Evolutionary conservation across 805 yeast genomes (phyloP), one percentile per base, ranked within the genome.

Genomic region (Hanseniaspora clermontiae): DNA sequence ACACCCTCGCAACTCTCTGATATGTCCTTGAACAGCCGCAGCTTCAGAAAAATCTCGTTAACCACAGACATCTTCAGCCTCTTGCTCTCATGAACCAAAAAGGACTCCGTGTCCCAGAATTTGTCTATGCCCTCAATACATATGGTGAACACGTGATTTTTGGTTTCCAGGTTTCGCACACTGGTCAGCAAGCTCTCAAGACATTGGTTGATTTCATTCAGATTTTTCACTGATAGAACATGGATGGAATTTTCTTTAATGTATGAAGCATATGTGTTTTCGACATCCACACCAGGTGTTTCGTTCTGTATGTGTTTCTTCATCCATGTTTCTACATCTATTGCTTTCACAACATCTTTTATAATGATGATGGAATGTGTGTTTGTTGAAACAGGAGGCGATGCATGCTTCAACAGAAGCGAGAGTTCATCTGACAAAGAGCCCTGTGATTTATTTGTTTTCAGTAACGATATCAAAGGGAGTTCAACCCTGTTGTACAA

Each of bases 81-180:
- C 17, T 19, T 32, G 20, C 9, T 32, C 27, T 46, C 49, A 34
- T 19, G 14, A 5, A 53, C 14, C 11, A 53, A 32, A 46, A 46
- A 53, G 4, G 57, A 38, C 40, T 53, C 57, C 9, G 50, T 53
- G 17, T 53, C 57, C 57, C 57, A 53, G 10, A 53, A 43, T 51
- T 45, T 37, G 32, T 53, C 57, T 12, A 53, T 17, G 5, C 57
- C 57, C n/a, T 46, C 27, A 14, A 53, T 53, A 31, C 48, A 46
- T 12, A 53, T 14, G 3, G 48, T 27, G 34, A 45, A 46, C 14
- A n/a, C n/a, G 9, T 39, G 14, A n/a, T 3, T 49, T 17, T 17
- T 39, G 12, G 20, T n/a, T 9, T 7, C 7, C 29, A 46, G n/a
- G 5, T 19, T 20, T 34, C 29, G 29, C 11, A 46, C 6, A 32